Conservation (phyloP, 2,329 filamentous ascomycete species). For the Bisporella sp. region DNA sequence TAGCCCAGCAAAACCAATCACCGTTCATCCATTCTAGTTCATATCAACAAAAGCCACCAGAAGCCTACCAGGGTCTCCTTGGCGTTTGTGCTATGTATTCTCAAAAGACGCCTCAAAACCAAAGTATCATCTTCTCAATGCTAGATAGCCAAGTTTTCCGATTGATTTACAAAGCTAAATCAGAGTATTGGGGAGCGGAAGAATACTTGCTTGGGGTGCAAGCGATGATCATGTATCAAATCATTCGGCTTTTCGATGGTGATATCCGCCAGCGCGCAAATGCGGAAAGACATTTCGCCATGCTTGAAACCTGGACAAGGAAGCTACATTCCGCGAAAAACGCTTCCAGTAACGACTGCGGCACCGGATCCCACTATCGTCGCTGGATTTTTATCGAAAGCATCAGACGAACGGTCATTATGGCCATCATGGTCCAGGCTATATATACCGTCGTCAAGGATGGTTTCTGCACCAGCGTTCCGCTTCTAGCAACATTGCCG, state of each 20-base stretch:
- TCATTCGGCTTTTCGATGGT: slow-evolving; percentile 24
- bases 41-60: slow-evolving; percentile 7
- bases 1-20: slow-evolving; percentile 2
- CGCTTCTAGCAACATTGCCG: slow-evolving; percentile 7
- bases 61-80: slow-evolving; percentile 13
- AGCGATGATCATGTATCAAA: slow-evolving; percentile 22
- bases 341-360: background rate
- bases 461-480: slow-evolving; percentile 9
- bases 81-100: slow-evolving; percentile 12
- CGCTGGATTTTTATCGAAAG: slow-evolving; percentile 29
- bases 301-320: slow-evolving; percentile 20
- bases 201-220: slow-evolving; percentile 16
- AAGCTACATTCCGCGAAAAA: background rate
- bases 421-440: slow-evolving; percentile 14
- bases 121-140: slow-evolving; percentile 7
- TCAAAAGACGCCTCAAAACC: slow-evolving; percentile 9
- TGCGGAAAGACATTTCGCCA: slow-evolving; percentile 19
- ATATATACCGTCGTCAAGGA: slow-evolving; percentile 8
- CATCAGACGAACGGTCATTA: slow-evolving; percentile 22
- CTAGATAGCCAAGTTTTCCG: slow-evolving; percentile 10
- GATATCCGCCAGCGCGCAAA: slow-evolving; percentile 17
- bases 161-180: slow-evolving; percentile 1
- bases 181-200: slow-evolving; percentile 3
- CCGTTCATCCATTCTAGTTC: slow-evolving; percentile 15
- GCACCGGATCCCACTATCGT: background rate